Percentiles rank a stretch among this genome's conserved stretches.
phyloP scores from a whole-genome alignment of 2,329 filamentous ascomycete species.

The Neurospora crassa region DNA sequence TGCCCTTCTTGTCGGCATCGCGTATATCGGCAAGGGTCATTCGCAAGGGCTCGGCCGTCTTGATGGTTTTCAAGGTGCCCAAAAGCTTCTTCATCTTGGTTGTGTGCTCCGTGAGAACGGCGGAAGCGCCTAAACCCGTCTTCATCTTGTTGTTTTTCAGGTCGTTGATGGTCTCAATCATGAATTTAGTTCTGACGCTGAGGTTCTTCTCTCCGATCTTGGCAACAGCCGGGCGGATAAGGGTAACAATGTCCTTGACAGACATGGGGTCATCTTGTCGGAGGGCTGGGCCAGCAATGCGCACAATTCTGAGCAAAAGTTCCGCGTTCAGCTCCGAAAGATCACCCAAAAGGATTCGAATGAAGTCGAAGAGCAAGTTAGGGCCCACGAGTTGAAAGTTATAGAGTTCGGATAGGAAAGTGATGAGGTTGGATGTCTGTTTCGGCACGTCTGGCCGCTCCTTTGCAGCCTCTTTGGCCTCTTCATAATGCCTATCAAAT shows the following conservation, averaged over 20 bases:
- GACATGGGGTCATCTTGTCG: constrained; percentile 81
- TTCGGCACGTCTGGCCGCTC: constrained; percentile 34
- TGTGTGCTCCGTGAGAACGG: constrained; percentile 69
- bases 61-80: constrained; percentile 64
- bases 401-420: constrained; percentile 78
- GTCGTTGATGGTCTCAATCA: constrained; percentile 93
- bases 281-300: constrained; percentile 71
- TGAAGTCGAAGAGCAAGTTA: constrained; percentile 82
- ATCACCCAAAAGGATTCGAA: constrained; percentile 63
- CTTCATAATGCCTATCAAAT: constrained; percentile 57
- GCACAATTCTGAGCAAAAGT: constrained; percentile 73
- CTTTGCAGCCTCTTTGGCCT: constrained; percentile 25
- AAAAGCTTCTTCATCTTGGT: constrained; percentile 83
- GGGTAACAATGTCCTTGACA: constrained; percentile 77
- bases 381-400: constrained; percentile 82
- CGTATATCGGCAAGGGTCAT: constrained; percentile 75
- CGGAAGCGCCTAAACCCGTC: constrained; percentile 59
- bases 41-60: constrained; percentile 70
- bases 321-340: constrained; percentile 84
- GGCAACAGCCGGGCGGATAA: constrained; percentile 64
- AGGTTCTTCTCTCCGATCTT: constrained; percentile 59
- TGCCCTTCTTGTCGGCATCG: constrained; percentile 76
- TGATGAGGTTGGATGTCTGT: constrained; percentile 66
- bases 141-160: constrained; percentile 91
- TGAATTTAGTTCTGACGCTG: constrained; percentile 86